Base-by-base conservation (phyloP, 2,329 filamentous ascomycete genomes). In the Plenodomus biglobosus region DNA sequence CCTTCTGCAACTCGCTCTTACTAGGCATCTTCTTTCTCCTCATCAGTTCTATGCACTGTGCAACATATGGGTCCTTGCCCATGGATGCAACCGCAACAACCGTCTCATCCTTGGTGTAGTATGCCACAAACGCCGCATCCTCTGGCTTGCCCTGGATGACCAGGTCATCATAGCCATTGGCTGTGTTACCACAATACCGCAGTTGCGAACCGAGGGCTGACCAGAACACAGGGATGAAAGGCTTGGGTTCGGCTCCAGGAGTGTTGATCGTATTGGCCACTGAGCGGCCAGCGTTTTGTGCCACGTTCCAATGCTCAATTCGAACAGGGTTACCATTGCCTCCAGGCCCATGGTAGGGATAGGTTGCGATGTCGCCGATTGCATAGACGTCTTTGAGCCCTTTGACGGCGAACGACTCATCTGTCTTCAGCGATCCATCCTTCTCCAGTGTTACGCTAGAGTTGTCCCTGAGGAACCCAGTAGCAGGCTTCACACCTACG, bases 231-330 rank as follows among this genome's bases (percentile, higher is more conserved):
- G 94, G 94, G 48, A 94, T 92, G 73, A 96, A 96, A 2, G 83
- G 78, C 61, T 88, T 85, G 0, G 85, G 78, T 53, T 80, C 78
- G 38, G 79, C 70, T 7, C 79, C 73, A 0, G 86, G 81, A 62
- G 87, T 78, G 58, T 85, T 81, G 65, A 99, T 96, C 61, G 88
- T 83, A 43, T 79, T 79, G 1, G 91, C 94, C 1, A 87, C 92
- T 19, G 82, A 80, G 37, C 92, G 88, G 2, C 94, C 94, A 1
- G 89, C 80, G 65, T 97, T 96, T 68, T 97, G 94, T 3, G 94
- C 94, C 2, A 99, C 94, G 73, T 96, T 92, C 94, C 94, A 99
- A 71, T 99, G 94, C 78, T 99, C 94, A 66, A 97, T 96, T 55
- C 94, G 86, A 1, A 87, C 83, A 16, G 81, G 80, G 38, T 79